Evolutionary conservation across 2,329 filamentous ascomycete genomes (phyloP).

Genomic region (Microdochium trichocladiopsis): DNA sequence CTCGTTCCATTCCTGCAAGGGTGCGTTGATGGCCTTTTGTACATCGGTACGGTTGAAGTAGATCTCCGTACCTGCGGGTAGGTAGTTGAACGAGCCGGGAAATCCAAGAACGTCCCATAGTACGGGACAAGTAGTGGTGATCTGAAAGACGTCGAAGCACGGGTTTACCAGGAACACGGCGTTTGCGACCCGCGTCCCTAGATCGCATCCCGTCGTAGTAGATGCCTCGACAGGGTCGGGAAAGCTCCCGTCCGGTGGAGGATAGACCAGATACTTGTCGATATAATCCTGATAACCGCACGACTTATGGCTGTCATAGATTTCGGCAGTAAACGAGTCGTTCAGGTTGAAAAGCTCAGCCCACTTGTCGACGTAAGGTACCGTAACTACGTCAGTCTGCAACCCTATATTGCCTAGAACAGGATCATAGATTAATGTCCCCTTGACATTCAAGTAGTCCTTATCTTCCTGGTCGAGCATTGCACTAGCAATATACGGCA

Average conservation of each 20-base stretch:
- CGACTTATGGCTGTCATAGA: conserved; percentile 42
- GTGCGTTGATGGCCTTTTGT: conserved; percentile 57
- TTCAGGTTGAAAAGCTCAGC: conserved; percentile 56
- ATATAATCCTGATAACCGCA: conserved; percentile 60
- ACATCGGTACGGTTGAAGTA: conserved; percentile 65
- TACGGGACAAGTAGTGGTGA: conserved; percentile 64
- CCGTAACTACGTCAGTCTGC: conserved; percentile 38
- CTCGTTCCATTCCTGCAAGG: conserved; percentile 37
- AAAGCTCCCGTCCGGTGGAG: conserved; percentile 56
- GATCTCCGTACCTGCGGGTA: conserved; percentile 49
- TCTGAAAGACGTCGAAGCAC: conserved; percentile 72
- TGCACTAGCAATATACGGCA: conserved; percentile 65
- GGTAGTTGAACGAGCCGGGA: conserved; percentile 52
- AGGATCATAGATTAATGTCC: conserved; percentile 69
- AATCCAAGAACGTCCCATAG: conserved; percentile 64
- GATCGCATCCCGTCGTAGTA: conserved; percentile 23
- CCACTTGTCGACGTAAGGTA: conserved; percentile 56
- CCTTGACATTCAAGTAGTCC: conserved; percentile 60
- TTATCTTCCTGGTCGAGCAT: conserved; percentile 63
- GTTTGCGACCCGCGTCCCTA: conserved; percentile 51
- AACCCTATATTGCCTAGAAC: conserved; percentile 46
- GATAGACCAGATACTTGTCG: conserved; percentile 58
- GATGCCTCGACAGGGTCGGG: conserved; percentile 33
- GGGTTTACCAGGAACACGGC: conserved; percentile 56
- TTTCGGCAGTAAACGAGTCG: conserved; percentile 42